Evolutionary conservation across 2,329 filamentous ascomycete genomes (phyloP), one percentile per base, ranked within the genome.

Genomic region (Endoconidiophora laricicola): DNA sequence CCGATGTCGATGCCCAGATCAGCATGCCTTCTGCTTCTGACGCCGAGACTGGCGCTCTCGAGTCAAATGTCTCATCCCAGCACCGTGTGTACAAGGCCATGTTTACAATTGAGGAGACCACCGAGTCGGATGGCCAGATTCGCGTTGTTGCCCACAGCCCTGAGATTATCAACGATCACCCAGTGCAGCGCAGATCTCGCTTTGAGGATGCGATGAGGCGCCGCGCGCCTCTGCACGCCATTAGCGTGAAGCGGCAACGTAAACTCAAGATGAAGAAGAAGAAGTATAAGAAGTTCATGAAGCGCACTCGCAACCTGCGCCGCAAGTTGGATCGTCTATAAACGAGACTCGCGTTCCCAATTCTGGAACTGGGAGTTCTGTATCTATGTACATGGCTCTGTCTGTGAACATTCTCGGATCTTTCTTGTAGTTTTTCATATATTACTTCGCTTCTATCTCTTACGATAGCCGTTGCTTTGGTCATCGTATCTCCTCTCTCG

Each of bases 261-360:
- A 93, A 91, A 70, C 70, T 95, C 61, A 94, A 87, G 78, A 98
- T 98, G 88, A 98, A 98, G 84, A 98, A 96, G 78, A 90, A 96
- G 77, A 98, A 98, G 80, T 94, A 94, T 69, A 96, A 95, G 87
- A 98, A 98, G 78, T 72, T 96, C 58, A 87, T 94, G 84, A 85
- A 83, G 73, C 77, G 79, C 66, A 95, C 90, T 61, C 79, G 90
- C 64, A 90, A 86, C 63, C 66, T 87, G 70, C 81, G 90, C 63
- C 79, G 87, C 63, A 94, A 88, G 71, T 71, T 91, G 60, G 86
- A 83, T 60, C 76, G 79, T 61, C 69, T 75, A 56, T 78, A 70
- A 66, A 54, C 46, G 43, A 18, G 16, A 29, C n/a, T 23, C 14
- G n/a, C 20, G 24, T 20, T 24, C 38, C 38, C 5, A 20, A 3